Conservation (phyloP, 441 rosid genomes). For the Adansonia gregorii region DNA sequence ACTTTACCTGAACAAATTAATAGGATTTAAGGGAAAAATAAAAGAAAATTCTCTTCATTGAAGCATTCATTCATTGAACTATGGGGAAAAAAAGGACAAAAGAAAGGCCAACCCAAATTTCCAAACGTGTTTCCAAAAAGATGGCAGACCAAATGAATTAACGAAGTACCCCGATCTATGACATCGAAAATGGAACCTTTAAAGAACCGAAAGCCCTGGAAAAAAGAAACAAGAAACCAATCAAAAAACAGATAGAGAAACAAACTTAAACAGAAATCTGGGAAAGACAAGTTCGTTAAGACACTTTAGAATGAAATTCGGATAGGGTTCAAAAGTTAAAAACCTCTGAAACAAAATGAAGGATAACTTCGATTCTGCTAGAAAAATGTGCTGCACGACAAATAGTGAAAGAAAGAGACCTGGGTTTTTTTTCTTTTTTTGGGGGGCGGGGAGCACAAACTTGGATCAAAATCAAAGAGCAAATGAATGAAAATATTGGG, state of each 20-base stretch:
- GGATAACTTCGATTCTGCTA: conserved; percentile 31
- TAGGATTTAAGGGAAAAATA: background rate
- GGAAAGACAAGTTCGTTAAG: background rate
- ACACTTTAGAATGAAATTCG: conserved; percentile 31
- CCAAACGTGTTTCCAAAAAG: conserved; percentile 7
- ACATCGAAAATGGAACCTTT: background rate
- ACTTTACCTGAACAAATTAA: conserved; percentile 33
- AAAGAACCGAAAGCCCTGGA: conserved; percentile 7
- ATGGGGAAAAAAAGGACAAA: background rate
- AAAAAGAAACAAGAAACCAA: background rate
- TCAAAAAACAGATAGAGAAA: background rate
- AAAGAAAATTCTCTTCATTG: background rate
- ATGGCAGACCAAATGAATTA: background rate
- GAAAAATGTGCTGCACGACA: background rate
- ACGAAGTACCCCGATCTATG: background rate
- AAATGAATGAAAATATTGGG: background rate
- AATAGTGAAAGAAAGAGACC: background rate
- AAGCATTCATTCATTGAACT: background rate
- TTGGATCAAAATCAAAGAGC: background rate
- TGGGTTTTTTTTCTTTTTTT: background rate
- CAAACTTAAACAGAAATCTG: background rate
- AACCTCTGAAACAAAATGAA: conserved; percentile 18
- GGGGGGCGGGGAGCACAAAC: background rate
- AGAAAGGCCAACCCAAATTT: background rate
- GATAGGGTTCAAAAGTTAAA: background rate